Conservation (phyloP, 805 yeast genomes). For the Zygosaccharomyces rouxii region DNA sequence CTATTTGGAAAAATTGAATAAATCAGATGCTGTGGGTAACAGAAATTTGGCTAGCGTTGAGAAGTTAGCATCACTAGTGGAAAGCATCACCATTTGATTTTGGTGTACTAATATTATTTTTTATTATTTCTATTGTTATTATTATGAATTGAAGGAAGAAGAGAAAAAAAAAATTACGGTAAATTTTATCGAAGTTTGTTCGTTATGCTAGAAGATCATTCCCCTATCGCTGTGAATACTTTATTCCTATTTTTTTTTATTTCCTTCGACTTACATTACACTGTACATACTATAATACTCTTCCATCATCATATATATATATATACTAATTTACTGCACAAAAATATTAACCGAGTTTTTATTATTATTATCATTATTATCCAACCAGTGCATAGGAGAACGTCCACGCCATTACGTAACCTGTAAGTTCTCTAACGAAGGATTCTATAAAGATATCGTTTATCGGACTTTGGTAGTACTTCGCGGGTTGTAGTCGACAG, state of each 20-base stretch:
- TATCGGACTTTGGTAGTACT: conserved; percentile 40
- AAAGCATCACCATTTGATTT: conserved; percentile 22
- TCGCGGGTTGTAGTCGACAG: conserved; percentile 35
- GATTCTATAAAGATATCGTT: conserved; percentile 43
- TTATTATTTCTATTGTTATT: not conserved
- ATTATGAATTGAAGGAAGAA: not conserved
- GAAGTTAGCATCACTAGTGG: conserved; percentile 34
- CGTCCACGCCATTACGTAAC: conserved; percentile 58
- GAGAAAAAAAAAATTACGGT: not conserved
- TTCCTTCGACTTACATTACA: conserved; percentile 3
- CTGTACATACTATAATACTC: conserved; percentile 11
- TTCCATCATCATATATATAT: conserved; percentile 3
- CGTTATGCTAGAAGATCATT: conserved; percentile 3
- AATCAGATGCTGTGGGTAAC: conserved; percentile 31
- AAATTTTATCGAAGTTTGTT: conserved; percentile 1
- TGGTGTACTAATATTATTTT: not conserved
- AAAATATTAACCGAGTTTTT: not conserved
- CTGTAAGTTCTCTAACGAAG: conserved; percentile 45
- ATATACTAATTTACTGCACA: conserved; percentile 6
- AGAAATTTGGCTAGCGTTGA: conserved; percentile 38
- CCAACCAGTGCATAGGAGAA: conserved; percentile 46
- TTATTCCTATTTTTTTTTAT: conserved; percentile 2
- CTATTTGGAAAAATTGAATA: conserved; percentile 56
- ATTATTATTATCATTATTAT: conserved; percentile 7
- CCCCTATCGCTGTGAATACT: conserved; percentile 14